Base-by-base conservation (phyloP, 2,329 filamentous ascomycete genomes). In the Onygena corvina region DNA sequence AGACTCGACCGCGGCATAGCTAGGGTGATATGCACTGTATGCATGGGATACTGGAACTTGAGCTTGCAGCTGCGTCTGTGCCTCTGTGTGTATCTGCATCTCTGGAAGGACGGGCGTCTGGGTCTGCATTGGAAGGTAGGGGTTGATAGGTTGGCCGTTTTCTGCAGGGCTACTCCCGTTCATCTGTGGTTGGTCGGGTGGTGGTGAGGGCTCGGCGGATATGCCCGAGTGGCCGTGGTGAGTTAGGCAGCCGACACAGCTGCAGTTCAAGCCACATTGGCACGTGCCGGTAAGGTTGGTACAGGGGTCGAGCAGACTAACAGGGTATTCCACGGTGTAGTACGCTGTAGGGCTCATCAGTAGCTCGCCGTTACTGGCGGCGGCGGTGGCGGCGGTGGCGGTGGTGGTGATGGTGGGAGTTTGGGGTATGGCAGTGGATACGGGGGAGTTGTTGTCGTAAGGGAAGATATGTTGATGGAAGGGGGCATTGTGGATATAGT, bases 231-330 rank as follows among this genome's bases (percentile, higher is more conserved):
- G 72, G 2, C 71, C 73, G 16, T 67, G 70, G 49, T 76, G 73
- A 2, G 71, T 74, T 9, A 75, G 60, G 54, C 74, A 76, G 11
- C 72, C 73, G n/a, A 72, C 63, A 54, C 74, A 76, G 49, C 61
- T 66, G 55, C 73, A 76, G 33, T 73, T 72, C 49, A 69, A 70
- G 12, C 71, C 72, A 50, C 74, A 76, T 53, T 71, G 70, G 50
- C 73, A 76, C 21, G 67, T 74, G 2, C 73, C 73, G 4, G 67
- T 71, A 2, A 65, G 59, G 52, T 76, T 69, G 29, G 67, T 68
- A 56, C 74, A 76, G 12, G 66, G 55, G 21, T 54, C 58, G 3
- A 64, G 61, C 35, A 67, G 53, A 18, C 61, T 63, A 16, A 69
- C 61, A 2, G 67, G 61, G 48, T 68, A 69, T 54, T 68, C 66